These are phyloP conservation scores for Colletotrichum sp. DNA, from an alignment of 2,329 filamentous ascomycete species.

Conservation along the genomic window DNA sequence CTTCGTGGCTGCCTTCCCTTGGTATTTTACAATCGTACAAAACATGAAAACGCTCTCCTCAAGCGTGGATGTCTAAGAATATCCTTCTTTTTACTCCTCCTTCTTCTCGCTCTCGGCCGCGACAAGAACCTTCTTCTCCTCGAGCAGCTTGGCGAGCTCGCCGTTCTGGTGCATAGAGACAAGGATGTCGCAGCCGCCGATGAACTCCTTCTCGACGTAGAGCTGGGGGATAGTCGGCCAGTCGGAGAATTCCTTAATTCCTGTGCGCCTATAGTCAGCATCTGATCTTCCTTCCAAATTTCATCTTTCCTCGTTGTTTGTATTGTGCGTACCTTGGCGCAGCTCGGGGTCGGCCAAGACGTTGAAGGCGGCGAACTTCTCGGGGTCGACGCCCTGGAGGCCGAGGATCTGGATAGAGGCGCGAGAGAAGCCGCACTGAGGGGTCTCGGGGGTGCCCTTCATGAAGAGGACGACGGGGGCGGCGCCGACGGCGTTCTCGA, in stretches of 20 bases:
- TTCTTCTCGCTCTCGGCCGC: constrained; percentile 52
- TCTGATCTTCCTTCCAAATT: neutral
- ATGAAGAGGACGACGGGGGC: constrained; percentile 97
- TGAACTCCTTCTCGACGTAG: constrained; percentile 93
- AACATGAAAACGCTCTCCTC: neutral
- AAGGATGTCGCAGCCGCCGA: constrained; percentile 97
- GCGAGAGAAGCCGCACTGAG: constrained; percentile 95
- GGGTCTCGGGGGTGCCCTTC: constrained; percentile 97
- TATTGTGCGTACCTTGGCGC: constrained; percentile 67
- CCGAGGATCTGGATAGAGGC: constrained; percentile 95
- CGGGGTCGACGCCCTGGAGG: constrained; percentile 91
- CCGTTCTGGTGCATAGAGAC: constrained; percentile 98
- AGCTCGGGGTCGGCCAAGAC: constrained; percentile 91
- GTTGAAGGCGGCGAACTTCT: constrained; percentile 98
- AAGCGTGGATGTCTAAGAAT: neutral
- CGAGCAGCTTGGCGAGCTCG: constrained; percentile 87
- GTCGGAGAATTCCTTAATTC: constrained; percentile 98
- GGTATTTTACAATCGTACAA: constrained; percentile 21
- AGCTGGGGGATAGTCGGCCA: constrained; percentile 99
- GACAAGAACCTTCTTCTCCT: constrained; percentile 85
- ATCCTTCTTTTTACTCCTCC: constrained; percentile 28
- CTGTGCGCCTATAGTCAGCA: constrained; percentile 45
- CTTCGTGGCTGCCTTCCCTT: neutral
- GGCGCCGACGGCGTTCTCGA: constrained; percentile 86
- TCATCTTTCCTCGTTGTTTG: neutral